These are phyloP conservation scores for Houttuynia cordata DNA, from an alignment of 164 flowering plant species.

Conservation along the genomic window DNA sequence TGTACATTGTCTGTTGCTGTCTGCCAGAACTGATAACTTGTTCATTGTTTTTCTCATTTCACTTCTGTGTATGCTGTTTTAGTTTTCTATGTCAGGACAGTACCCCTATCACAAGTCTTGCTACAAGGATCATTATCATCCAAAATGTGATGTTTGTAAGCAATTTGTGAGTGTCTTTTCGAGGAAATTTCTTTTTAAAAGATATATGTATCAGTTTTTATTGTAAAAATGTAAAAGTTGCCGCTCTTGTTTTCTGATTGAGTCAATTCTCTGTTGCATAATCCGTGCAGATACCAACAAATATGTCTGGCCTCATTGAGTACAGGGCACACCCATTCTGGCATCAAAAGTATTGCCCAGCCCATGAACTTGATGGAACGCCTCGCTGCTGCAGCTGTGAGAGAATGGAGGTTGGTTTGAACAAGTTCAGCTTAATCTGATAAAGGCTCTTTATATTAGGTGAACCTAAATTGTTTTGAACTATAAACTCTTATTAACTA, in stretches of 20 bases:
- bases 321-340: conserved; percentile 94
- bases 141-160: conserved; percentile 92
- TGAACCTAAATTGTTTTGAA: not conserved
- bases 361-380: conserved; percentile 76
- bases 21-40: not conserved
- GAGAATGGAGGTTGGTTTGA: conserved; percentile 70
- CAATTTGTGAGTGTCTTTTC: conserved; percentile 49
- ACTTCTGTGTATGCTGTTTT: conserved; percentile 7
- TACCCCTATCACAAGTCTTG: conserved; percentile 86
- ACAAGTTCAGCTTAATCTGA: too few relatives aligned
- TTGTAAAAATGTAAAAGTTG: not conserved
- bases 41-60: too few relatives aligned
- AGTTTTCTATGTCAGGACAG: conserved; percentile 80
- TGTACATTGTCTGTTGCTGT: not conserved
- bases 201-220: too few relatives aligned
- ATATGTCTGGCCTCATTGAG: conserved; percentile 77
- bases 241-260: not conserved
- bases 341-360: conserved; percentile 83
- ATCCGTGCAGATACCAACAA: conserved; percentile 90
- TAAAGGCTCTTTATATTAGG: too few relatives aligned
- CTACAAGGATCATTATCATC: conserved; percentile 82
- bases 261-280: too few relatives aligned
- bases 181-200: too few relatives aligned
- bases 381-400: conserved; percentile 95
- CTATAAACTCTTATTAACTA: not conserved